These are phyloP conservation scores for Lasiodiplodia gonubiensis DNA, from an alignment of 2,329 filamentous ascomycete genomes.

Conservation along the genomic window DNA sequence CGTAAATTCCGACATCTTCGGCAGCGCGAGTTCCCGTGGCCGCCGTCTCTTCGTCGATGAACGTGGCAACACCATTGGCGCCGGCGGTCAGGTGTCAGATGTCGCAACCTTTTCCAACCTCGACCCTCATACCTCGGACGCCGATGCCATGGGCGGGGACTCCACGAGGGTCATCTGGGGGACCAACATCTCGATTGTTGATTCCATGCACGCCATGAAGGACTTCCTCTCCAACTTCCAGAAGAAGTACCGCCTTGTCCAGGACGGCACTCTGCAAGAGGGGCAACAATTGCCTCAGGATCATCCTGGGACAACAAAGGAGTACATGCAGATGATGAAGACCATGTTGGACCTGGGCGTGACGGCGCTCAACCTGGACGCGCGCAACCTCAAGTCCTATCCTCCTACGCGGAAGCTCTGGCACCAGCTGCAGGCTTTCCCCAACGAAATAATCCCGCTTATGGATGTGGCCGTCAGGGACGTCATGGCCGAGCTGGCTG, in stretches of 20 bases:
- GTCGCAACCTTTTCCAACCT: conserved; percentile 68
- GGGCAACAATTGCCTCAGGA: conserved; percentile 69
- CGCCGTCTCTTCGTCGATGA: conserved; percentile 69
- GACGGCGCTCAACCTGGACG: conserved; percentile 84
- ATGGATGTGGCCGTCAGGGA: conserved; percentile 97
- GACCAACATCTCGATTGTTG: conserved; percentile 92
- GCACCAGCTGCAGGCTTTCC: conserved; percentile 93
- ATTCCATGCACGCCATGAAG: conserved; percentile 85
- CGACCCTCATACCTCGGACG: conserved; percentile 88
- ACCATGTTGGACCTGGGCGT: conserved; percentile 89
- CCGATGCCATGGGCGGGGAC: conserved; percentile 81
- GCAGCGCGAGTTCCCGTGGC: conserved; percentile 55
- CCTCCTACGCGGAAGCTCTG: conserved; percentile 91
- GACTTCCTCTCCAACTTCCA: conserved; percentile 93
- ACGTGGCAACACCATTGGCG: conserved; percentile 63
- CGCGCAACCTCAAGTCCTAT: conserved; percentile 88
- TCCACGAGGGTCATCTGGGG: conserved; percentile 92
- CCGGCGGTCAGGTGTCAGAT: conserved; percentile 58
- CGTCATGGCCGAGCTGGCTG: conserved; percentile 86
- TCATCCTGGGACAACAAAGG: conserved; percentile 74
- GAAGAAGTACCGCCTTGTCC: conserved; percentile 90
- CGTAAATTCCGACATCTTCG: conserved; percentile 79
- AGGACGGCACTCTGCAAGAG: conserved; percentile 79
- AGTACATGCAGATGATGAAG: conserved; percentile 84
- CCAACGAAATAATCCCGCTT: conserved; percentile 92